These are phyloP conservation scores for Cladobotryum protrusum DNA, from an alignment of 2,329 filamentous ascomycete genomes.

Conservation along the genomic window DNA sequence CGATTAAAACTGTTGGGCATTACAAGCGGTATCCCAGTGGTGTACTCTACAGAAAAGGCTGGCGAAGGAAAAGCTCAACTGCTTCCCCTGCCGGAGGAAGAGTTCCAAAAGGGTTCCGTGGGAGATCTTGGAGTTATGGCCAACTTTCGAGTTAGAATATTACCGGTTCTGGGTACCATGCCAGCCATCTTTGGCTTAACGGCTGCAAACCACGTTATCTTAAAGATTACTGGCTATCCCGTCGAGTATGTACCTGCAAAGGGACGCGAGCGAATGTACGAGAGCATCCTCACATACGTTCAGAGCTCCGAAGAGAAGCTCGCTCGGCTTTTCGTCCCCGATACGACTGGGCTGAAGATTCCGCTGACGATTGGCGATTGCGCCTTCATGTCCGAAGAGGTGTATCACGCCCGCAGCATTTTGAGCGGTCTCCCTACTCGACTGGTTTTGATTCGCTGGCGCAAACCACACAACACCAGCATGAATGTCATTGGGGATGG, in stretches of 20 bases:
- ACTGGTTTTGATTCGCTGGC: constrained; percentile 76
- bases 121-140: constrained; percentile 82
- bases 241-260: constrained; percentile 77
- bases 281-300: constrained; percentile 68
- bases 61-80: constrained; percentile 87
- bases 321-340: constrained; percentile 38
- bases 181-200: constrained; percentile 92
- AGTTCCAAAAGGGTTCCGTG: constrained; percentile 79
- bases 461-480: constrained; percentile 54
- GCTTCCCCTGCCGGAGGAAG: constrained; percentile 78
- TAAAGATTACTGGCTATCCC: constrained; percentile 76
- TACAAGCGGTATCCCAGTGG: constrained; percentile 77
- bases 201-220: constrained; percentile 86
- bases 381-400: constrained; percentile 82
- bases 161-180: constrained; percentile 95
- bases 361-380: constrained; percentile 75
- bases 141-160: constrained; percentile 89
- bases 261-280: constrained; percentile 85
- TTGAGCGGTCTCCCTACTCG: constrained; percentile 77
- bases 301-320: constrained; percentile 76
- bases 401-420: constrained; percentile 76
- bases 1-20: constrained; percentile 73
- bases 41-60: constrained; percentile 87
- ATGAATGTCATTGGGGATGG: constrained; percentile 55
- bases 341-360: constrained; percentile 63